Base-by-base conservation (phyloP, 768 basidiomycete genomes). In the Tephrocybe sp. region DNA sequence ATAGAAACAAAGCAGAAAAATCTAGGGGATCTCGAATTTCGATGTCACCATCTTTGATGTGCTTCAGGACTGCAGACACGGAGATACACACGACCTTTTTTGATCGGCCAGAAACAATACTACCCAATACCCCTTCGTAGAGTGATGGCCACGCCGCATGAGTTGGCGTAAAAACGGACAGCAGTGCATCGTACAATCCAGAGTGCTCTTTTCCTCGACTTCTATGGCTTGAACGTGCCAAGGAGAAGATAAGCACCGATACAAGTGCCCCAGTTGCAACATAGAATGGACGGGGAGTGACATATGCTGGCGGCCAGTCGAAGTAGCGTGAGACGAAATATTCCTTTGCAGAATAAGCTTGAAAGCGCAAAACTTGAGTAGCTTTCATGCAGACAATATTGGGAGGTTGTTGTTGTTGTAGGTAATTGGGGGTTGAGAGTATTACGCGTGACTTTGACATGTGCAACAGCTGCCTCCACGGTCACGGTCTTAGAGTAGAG, bases 11-110 rank as follows among this genome's bases (percentile, higher is more conserved):
- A 19, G 67, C 53, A 2, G 53, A 52, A 11, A 81, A 58, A 51
- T 76, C 71, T 45, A 58, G 45, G 13, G 69, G 61, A 50, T 78
- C 62, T 53, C 77, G 67, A 38, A 80, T 45, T 56, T 82, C 81
- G 12, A 81, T 53, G 11, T 57, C 38, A 10, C 78, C 79, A 6
- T 56, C 48, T 44, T 58, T 57, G 18, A 77, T 58, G 43, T 66
- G 67, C 19, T 62, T 45, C 25, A 79, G 47, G 49, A 81, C 56
- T 33, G 61, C 56, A 23, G 65, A 57, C 2, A 75, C 52, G 37
- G 71, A 64, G 33, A 77, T 37, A 4, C 50, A 43, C 42, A 77
- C 49, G 1, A 55, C 54, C 16, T 61, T 60, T 40, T n/a, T n/a
- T 29, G 58, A 53, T 34, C 33, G 33, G 22, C 45, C 42, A 24